Evolutionary conservation across 345 rosid genomes (phyloP), one percentile per base, ranked within the genome.

Genomic region (Angophora floribunda): DNA sequence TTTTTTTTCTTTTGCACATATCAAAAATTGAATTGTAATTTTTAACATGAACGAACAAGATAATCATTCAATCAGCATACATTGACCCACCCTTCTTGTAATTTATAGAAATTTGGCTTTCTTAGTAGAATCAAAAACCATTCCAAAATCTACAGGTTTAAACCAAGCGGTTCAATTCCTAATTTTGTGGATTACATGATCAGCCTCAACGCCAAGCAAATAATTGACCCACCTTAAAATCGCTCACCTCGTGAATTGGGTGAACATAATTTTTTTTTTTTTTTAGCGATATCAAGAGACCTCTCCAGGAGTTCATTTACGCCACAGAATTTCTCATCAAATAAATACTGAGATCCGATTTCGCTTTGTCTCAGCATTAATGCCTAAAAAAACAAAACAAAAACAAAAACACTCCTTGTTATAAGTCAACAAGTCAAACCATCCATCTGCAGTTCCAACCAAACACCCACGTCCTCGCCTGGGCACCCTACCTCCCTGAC

Each of bases 91-190:
- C n/a, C n/a, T n/a, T n/a, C n/a, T n/a, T n/a, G n/a, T n/a, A n/a
- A n/a, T n/a, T n/a, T 0, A 70, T 36, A 70, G 0, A 5, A 70
- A 17, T 70, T 70, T 36, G 4, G 26, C 26, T 36, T 36, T 36
- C 41, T 2, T 36, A 4, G 41, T 36, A 36, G 41, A 36, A 4
- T 36, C 41, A 36, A 4, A 36, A 36, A 36, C 41, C 41, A 36
- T 36, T 6, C 70, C 70, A 70, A 15, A 70, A 16, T 5, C 2
- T 0, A 70, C 0, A 0, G 0, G 7, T 36, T 9, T 7, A 36
- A 1, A 36, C 6, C 2, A 70, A 17, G 17, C 4, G 1, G 0
- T 70, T 36, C 5, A 44, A 13, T 70, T 67, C 22, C 3, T 3
- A 7, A 6, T 15, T 30, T 6, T 8, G 8, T 2, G 13, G 32